Base-by-base conservation (phyloP, 306 rosid genomes). In the Fragaria iinumae region DNA sequence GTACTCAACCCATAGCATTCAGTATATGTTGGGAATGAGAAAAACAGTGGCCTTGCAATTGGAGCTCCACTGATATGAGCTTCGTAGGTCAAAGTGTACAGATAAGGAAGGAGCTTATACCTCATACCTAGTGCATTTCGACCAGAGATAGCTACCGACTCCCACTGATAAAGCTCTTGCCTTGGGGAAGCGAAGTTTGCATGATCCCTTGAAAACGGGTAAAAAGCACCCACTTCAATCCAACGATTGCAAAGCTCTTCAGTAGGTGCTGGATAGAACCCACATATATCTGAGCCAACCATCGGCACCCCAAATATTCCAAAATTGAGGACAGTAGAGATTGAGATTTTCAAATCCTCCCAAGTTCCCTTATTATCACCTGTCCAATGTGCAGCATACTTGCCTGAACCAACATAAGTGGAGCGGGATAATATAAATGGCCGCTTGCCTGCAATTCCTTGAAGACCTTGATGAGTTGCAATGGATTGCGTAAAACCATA, bases 211-310 rank as follows among this genome's bases (percentile, higher is more conserved):
- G 99, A 95, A 80, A 95, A 95, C 9, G 97, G 97, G 69, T 95
- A 95, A 89, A 95, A 95, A 34, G 99, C 99, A 1, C 99, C 99
- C 0, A 92, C 89, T 85, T 95, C 97, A 59, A 95, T 95, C 99
- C 99, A 95, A 68, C 99, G 88, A 76, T 88, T 95, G 87, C 99
- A 95, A 32, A 95, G 97, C 77, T 95, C 99, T 84, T 92, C 99
- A 0, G 99, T 95, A 9, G 99, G 97, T 16, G 82, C 81, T 47
- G 97, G 97, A 76, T 90, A 95, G 83, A 95, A 95, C 29, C 99
- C 99, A 41, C 97, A 95, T 64, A 95, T 95, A 80, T 95, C 99
- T 11, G 97, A 80, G 55, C 99, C 99, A 79, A 95, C 99, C 99
- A 95, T 95, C 12, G 99, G 99, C 72, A 95, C 90, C 56, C 99